Evolutionary conservation across 1,284 basidiomycete species (phyloP), one percentile per base, ranked within the genome.

Genomic region (Ganoderma boninense): DNA sequence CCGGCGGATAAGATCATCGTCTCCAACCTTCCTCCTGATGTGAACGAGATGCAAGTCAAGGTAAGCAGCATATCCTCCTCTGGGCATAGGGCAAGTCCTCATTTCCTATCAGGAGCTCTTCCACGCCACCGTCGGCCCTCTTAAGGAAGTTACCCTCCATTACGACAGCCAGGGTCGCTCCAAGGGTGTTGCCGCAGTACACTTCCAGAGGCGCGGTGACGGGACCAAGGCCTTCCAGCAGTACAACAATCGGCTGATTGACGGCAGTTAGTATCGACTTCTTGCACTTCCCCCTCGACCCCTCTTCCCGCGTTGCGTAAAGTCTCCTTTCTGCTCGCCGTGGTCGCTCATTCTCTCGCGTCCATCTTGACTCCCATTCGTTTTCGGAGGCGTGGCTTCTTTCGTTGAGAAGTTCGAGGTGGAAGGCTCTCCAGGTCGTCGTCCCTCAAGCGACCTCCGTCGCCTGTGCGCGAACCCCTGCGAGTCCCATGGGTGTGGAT

Each of bases 181-280:
- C 60, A 98, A 97, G 77, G 97, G 97, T 71, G 87, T 92, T 71
- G 97, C 97, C 57, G 92, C 93, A 14, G 93, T 99, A 73, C 87
- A 92, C 75, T 99, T 99, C 87, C 86, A 88, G 79, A 91, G 90
- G 77, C 92, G 92, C 77, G 96, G 96, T 68, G 96, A 98, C 78
- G 97, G 94, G 70, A 92, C 90, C 81, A 96, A 94, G 86, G 97
- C 97, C 6, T 97, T 93, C 84, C 87, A 93, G 75, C 90, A 96
- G 77, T 99, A 99, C 89, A 96, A 99, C 90, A 96, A 97, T 86
- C 93, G 97, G 81, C 92, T 99, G 86, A 97, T 99, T 89, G 97
- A 99, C 92, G 96, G 97, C 87, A 98, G 97, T 99, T 94, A 97
- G 97, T 98, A 92, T 88, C 89, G 85, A 85, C 86, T 87, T 80